Base-by-base conservation (phyloP, 2,329 filamentous ascomycete genomes). In the Didymella arachidicola region DNA sequence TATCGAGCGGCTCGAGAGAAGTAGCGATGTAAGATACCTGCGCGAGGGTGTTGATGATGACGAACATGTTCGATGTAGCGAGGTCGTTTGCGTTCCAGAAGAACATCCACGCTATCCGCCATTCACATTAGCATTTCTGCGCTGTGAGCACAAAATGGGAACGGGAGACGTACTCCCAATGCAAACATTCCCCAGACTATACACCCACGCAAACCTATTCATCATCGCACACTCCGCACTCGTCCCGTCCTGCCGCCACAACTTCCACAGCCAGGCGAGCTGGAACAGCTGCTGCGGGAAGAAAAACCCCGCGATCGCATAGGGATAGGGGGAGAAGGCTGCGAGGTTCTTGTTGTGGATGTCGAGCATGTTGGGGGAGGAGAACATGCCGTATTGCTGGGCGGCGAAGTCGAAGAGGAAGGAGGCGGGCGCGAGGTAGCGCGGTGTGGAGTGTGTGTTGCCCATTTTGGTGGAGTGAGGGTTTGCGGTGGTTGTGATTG, bases 231-330 rank as follows among this genome's bases (percentile, higher is more conserved):
- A 63, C 32, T 86, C 82, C 44, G 77, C 77, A 39, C 76, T 71
- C 34, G 74, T 79, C 0, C 78, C 72, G 47, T 82, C 77, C 8
- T 83, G 74, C 50, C 79, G 82, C 76, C 80, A 85, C 2, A 87
- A 75, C 60, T 81, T 79, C 74, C 83, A 87, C 5, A 87, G 72
- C 84, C 84, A 87, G 2, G 77, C 80, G 2, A 86, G 67, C 70
- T 87, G 84, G 69, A 86, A 81, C 4, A 87, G 67, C 68, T 87
- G 84, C 69, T 87, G 84, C 0, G 84, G 84, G 70, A 85, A 85
- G 78, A 87, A 87, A 77, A 87, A 87, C 16, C 76, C 83, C 0
- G 77, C 85, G 60, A 87, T 86, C 73, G 86, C 85, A 66, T 79
- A 84, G 1, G 85, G 84, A 57, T 86, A 82, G 0, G 85, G 85